Evolutionary conservation across 495 filamentous ascomycete species (phyloP).

Genomic region (Glutinoglossum americanum): DNA sequence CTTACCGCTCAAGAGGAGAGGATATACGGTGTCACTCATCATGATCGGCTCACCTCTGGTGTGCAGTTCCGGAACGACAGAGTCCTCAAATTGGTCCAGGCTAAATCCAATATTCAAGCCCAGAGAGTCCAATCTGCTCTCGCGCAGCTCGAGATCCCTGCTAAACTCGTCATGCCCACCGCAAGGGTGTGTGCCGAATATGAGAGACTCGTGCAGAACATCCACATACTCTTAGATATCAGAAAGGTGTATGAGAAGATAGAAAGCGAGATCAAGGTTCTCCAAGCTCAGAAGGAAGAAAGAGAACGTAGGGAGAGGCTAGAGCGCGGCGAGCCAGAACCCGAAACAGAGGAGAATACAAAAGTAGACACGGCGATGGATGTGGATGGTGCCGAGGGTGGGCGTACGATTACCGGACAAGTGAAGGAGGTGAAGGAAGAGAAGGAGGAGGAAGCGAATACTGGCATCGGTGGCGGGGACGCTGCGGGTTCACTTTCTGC

Average conservation of each 20-base stretch:
- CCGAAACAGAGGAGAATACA: not conserved
- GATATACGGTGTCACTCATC: constrained; percentile 63
- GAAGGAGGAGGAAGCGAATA: not conserved
- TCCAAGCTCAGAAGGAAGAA: constrained; percentile 41
- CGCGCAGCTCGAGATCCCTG: constrained; percentile 56
- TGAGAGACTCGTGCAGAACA: constrained; percentile 53
- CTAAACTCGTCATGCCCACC: constrained; percentile 69
- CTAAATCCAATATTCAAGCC: constrained; percentile 65
- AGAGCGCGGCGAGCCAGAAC: not conserved
- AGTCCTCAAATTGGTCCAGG: constrained; percentile 58
- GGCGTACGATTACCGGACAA: not conserved
- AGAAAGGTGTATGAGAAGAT: constrained; percentile 72
- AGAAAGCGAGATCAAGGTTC: constrained; percentile 56
- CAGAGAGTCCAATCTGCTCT: constrained; percentile 58
- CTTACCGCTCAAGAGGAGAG: constrained; percentile 54
- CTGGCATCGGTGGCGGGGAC: not conserved
- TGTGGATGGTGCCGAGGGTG: not conserved
- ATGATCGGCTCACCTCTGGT: constrained; percentile 58
- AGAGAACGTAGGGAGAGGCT: constrained; percentile 24
- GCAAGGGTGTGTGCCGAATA: constrained; percentile 56
- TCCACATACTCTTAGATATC: constrained; percentile 57
- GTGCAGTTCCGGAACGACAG: constrained; percentile 68
- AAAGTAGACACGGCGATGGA: not conserved
- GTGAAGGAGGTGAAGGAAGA: not conserved
- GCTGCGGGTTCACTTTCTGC: not conserved